Conservation (phyloP, 1,284 basidiomycete genomes). For the Sporisorium iseilematis-ciliati region DNA sequence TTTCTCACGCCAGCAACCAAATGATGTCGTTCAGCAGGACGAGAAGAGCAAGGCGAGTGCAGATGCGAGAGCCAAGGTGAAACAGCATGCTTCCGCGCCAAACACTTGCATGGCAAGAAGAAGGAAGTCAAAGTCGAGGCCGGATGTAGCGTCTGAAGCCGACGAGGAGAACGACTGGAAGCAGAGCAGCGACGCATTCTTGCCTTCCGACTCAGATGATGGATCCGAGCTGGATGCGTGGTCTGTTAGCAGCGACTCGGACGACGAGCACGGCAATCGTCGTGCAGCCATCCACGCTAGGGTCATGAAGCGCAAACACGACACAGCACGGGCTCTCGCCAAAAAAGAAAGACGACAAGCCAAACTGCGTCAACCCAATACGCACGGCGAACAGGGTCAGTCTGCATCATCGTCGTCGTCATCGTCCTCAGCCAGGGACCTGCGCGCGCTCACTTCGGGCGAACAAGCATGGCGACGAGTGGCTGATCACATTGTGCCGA, state of each 20-base stretch:
- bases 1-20: slow-evolving; percentile 30
- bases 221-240: slow-evolving; percentile 43
- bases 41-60: slow-evolving; percentile 7
- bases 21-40: slow-evolving; percentile 8
- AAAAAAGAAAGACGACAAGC: slow-evolving; percentile 28
- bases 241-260: slow-evolving; percentile 47
- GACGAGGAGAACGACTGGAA: slow-evolving; percentile 17
- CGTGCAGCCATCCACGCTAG: slow-evolving; percentile 37
- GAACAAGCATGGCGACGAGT: slow-evolving; percentile 51
- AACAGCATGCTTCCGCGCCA: slow-evolving; percentile 12
- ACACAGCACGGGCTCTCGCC: slow-evolving; percentile 11
- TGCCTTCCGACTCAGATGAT: slow-evolving; percentile 53
- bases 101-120: slow-evolving; percentile 10
- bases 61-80: slow-evolving; percentile 14
- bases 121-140: not conserved
- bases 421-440: slow-evolving; percentile 21
- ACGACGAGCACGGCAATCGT: slow-evolving; percentile 31
- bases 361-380: slow-evolving; percentile 17
- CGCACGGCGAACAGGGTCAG: not conserved
- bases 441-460: slow-evolving; percentile 40
- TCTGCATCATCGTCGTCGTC: not conserved
- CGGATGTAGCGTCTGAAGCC: slow-evolving; percentile 1
- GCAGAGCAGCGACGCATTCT: slow-evolving; percentile 28
- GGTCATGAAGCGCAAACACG: slow-evolving; percentile 35
- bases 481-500: slow-evolving; percentile 53